Conservation (phyloP, 352 stramenopile species). For the Phytophthora multivora region DNA sequence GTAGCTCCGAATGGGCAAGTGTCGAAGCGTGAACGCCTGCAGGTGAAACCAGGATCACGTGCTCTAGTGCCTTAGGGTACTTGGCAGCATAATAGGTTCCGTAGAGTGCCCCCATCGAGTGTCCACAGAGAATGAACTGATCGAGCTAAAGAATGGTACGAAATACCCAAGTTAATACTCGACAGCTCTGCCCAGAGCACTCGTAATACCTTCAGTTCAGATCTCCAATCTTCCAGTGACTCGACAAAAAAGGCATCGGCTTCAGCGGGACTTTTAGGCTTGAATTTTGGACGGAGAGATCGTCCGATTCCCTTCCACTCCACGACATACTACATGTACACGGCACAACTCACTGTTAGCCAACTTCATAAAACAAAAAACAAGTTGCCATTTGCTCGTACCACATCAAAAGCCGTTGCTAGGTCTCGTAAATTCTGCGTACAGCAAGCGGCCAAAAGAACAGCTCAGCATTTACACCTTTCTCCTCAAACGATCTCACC, state of each 20-base stretch:
- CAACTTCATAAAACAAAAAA: background rate
- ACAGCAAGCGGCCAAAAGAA: background rate
- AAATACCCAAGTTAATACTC: background rate
- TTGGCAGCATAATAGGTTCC: slow-evolving; percentile 65
- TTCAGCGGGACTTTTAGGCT: slow-evolving; percentile 54
- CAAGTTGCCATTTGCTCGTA: slow-evolving; percentile 20
- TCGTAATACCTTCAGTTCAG: slow-evolving; percentile 55
- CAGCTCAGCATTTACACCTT: background rate
- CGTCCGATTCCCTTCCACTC: slow-evolving; percentile 77
- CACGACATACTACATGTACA: slow-evolving; percentile 54
- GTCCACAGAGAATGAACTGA: slow-evolving; percentile 61
- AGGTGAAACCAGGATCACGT: slow-evolving; percentile 72
- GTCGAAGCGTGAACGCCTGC: slow-evolving; percentile 49
- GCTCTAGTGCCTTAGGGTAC: slow-evolving; percentile 59
- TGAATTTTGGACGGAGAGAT: slow-evolving; percentile 54
- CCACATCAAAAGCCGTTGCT: slow-evolving; percentile 68
- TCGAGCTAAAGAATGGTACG: slow-evolving; percentile 40
- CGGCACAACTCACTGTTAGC: background rate
- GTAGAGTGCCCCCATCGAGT: slow-evolving; percentile 81
- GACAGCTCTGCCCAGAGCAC: background rate
- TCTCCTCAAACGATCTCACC: background rate
- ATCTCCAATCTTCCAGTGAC: slow-evolving; percentile 66
- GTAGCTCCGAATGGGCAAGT: slow-evolving; percentile 34
- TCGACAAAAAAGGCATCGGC: slow-evolving; percentile 76
- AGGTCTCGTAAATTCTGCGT: slow-evolving; percentile 60